Conservation (phyloP, 225 moss, liverwort and hornwort species). For the Polytrichum formosum region DNA sequence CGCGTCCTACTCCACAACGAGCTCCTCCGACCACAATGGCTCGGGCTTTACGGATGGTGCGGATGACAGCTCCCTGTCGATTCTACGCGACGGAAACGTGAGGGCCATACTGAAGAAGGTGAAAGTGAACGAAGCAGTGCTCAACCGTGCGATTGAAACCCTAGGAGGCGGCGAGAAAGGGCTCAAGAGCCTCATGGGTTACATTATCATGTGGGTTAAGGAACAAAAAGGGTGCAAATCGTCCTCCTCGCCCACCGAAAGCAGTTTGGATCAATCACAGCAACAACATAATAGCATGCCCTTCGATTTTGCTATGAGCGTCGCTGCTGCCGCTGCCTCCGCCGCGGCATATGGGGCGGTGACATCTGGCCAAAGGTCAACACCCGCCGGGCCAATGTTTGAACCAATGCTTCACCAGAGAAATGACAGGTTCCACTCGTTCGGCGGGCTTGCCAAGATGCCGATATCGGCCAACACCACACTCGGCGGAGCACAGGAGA, state of each 20-base stretch:
- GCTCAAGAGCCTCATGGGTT: constrained; percentile 33
- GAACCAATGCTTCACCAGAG: constrained; percentile 5
- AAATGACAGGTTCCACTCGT: constrained; percentile 17
- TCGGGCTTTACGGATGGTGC: background rate
- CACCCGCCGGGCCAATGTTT: background rate
- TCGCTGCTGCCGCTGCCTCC: background rate
- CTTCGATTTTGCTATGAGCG: background rate
- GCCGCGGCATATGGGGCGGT: background rate
- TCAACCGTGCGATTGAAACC: constrained; percentile 39
- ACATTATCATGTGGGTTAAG: constrained; percentile 45
- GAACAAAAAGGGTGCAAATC: constrained; percentile 21
- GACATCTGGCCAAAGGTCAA: background rate
- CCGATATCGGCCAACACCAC: constrained; percentile 8
- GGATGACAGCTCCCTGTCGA: constrained; percentile 12
- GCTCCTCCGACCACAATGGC: constrained; percentile 1
- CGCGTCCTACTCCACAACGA: constrained; percentile 13
- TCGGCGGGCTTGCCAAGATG: constrained; percentile 6
- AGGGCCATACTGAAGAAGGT: constrained; percentile 54
- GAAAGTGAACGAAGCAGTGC: constrained; percentile 34
- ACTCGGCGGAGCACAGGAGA: constrained; percentile 10
- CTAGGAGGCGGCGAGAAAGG: constrained; percentile 53
- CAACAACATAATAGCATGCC: background rate
- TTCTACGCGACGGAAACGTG: constrained; percentile 28
- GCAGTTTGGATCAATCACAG: background rate
- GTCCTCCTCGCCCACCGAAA: background rate